Percentiles rank a stretch among this genome's conserved stretches.
These are phyloP conservation scores for Glomus cerebriforme DNA, from an alignment of 192 early-diverging fungal genomes.

Conservation along the genomic window DNA sequence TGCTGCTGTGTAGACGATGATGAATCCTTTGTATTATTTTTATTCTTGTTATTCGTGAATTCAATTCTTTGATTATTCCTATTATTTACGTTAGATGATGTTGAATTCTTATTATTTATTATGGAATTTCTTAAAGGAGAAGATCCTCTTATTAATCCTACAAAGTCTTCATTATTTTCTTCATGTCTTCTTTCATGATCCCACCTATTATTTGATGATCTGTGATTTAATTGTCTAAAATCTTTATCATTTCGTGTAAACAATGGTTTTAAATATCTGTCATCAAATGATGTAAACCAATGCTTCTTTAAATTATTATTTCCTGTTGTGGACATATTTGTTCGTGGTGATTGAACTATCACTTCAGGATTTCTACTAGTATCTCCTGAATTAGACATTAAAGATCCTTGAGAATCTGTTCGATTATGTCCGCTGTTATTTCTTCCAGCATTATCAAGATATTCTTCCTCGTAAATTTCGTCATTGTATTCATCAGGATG, in stretches of 20 bases:
- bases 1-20: not conserved
- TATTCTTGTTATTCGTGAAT: not conserved
- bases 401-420: conserved; percentile 42
- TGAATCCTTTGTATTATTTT: not conserved
- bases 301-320: conserved; percentile 50
- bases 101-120: not conserved
- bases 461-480: conserved; percentile 43
- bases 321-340: not conserved
- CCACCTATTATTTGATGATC: not conserved
- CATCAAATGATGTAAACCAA: conserved; percentile 87
- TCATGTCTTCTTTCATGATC: not conserved
- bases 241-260: conserved; percentile 51
- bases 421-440: conserved; percentile 30
- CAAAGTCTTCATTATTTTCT: not conserved
- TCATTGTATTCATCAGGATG: conserved; percentile 30
- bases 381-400: conserved; percentile 31
- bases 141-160: not conserved
- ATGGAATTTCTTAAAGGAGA: not conserved
- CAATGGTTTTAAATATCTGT: conserved; percentile 78
- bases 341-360: conserved; percentile 29
- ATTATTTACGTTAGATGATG: not conserved
- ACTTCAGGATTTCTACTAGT: conserved; percentile 2
- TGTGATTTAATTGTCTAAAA: not conserved
- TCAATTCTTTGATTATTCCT: not conserved
- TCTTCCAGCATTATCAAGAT: conserved; percentile 32